These are phyloP conservation scores for Phaeosphaeria sp. DNA, from an alignment of 2,329 filamentous ascomycete genomes.

Conservation along the genomic window DNA sequence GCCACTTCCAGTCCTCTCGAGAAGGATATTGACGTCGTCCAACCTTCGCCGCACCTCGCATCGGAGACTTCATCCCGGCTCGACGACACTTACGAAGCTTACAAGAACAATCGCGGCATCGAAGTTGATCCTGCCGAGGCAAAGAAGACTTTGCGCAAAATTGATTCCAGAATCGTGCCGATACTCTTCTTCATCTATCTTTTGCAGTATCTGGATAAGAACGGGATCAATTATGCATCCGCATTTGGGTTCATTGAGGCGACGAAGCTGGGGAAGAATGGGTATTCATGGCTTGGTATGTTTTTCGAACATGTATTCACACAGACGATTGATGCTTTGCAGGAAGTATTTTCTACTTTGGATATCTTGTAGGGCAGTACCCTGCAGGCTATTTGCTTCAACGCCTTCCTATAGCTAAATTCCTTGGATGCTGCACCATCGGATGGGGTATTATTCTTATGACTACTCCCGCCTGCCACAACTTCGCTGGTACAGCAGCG, in stretches of 20 bases:
- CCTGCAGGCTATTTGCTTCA: slow-evolving; percentile 54
- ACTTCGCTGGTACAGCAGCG: slow-evolving; percentile 48
- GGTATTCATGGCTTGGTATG: slow-evolving; percentile 57
- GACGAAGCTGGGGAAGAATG: slow-evolving; percentile 49
- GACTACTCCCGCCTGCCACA: slow-evolving; percentile 50
- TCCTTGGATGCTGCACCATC: slow-evolving; percentile 51
- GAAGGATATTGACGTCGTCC: slow-evolving; percentile 25
- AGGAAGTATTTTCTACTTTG: slow-evolving; percentile 59
- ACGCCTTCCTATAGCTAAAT: slow-evolving; percentile 55
- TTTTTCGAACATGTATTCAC: neutral
- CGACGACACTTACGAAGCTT: slow-evolving; percentile 42
- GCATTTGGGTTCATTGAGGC: slow-evolving; percentile 57
- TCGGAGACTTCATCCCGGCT: slow-evolving; percentile 32
- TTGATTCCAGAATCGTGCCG: slow-evolving; percentile 38
- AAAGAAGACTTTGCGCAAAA: slow-evolving; percentile 38
- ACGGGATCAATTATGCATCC: slow-evolving; percentile 59
- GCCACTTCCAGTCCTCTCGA: slow-evolving; percentile 1
- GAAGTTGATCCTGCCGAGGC: slow-evolving; percentile 30
- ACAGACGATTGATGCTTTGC: neutral
- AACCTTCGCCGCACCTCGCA: slow-evolving; percentile 19
- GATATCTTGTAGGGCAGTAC: slow-evolving; percentile 55
- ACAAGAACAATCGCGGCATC: slow-evolving; percentile 32
- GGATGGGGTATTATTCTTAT: slow-evolving; percentile 51
- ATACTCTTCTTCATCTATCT: slow-evolving; percentile 46
- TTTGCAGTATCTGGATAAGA: slow-evolving; percentile 54